Percentiles rank a stretch among this genome's conserved stretches.
Evolutionary conservation across 2,329 filamentous ascomycete species (phyloP).

Genomic region (Penicillium crustosum): DNA sequence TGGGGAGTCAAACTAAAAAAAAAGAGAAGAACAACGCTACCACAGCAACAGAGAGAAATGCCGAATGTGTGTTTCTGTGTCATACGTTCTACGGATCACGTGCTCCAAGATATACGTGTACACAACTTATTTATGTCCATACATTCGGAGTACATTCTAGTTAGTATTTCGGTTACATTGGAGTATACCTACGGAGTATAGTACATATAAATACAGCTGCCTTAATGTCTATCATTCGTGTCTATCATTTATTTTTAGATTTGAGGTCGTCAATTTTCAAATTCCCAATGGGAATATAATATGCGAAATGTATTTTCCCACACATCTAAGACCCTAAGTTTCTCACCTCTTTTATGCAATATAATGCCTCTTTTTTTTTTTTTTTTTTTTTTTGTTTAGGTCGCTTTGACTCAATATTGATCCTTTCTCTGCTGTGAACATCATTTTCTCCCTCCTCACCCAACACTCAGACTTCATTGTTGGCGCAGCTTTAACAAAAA

Average conservation of each 20-base stretch:
- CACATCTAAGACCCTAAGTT: not conserved
- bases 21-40: not conserved
- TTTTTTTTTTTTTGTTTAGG: too few species aligned
- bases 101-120: not conserved
- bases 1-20: not conserved
- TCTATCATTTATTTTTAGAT: not conserved
- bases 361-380: too few species aligned
- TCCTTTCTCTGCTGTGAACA: too few species aligned
- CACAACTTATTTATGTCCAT: not conserved
- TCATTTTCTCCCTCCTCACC: too few species aligned
- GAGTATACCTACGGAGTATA: too few species aligned
- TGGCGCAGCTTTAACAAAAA: too few species aligned
- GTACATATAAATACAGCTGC: not conserved
- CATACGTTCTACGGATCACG: not conserved
- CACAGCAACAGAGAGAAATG: constrained; percentile 2
- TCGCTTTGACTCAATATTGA: not conserved
- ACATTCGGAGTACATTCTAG: too few species aligned
- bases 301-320: not conserved
- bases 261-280: not conserved
- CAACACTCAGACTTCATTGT: too few species aligned
- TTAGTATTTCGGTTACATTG: too few species aligned
- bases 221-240: too few species aligned
- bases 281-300: not conserved
- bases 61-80: not conserved
- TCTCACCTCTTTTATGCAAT: not conserved